Evolutionary conservation across 1,139 yeast species (phyloP).

Genomic region (Casaregolazyma lundiana): DNA sequence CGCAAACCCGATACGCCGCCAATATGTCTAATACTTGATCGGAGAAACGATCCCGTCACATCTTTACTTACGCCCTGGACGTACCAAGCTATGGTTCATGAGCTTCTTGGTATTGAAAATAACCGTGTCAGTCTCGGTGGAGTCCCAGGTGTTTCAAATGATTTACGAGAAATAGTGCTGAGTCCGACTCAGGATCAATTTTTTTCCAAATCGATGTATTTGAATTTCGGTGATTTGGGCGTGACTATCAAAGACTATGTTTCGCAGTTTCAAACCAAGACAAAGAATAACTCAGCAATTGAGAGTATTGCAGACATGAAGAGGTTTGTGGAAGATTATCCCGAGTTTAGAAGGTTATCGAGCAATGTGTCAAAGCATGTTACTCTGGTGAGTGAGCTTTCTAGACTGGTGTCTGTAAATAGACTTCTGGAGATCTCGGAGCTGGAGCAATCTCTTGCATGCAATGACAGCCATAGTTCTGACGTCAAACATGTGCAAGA

Average conservation of each 20-base stretch:
- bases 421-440: conserved; percentile 85
- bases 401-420: conserved; percentile 52
- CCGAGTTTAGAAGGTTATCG: conserved; percentile 83
- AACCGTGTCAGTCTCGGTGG: conserved; percentile 67
- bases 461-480: conserved; percentile 53
- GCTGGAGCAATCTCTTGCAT: conserved; percentile 77
- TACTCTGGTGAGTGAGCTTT: conserved; percentile 80
- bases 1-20: conserved; percentile 62
- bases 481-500: conserved; percentile 47
- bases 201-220: conserved; percentile 72
- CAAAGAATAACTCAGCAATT: conserved; percentile 66
- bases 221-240: conserved; percentile 92
- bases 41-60: conserved; percentile 87
- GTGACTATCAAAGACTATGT: conserved; percentile 85
- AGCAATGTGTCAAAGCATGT: conserved; percentile 93
- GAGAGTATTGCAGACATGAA: conserved; percentile 85
- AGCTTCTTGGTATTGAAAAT: conserved; percentile 72
- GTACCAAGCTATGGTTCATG: conserved; percentile 96
- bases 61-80: conserved; percentile 96
- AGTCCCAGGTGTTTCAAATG: conserved; percentile 43
- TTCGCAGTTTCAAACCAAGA: conserved; percentile 71
- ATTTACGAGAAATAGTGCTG: conserved; percentile 56
- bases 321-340: conserved; percentile 83
- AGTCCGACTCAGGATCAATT: conserved; percentile 70
- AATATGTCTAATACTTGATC: conserved; percentile 68